Percentiles rank a stretch among this genome's conserved stretches.
phyloP scores from a whole-genome alignment of 2,329 filamentous ascomycete genomes.

The Verticillium alfalfae region DNA sequence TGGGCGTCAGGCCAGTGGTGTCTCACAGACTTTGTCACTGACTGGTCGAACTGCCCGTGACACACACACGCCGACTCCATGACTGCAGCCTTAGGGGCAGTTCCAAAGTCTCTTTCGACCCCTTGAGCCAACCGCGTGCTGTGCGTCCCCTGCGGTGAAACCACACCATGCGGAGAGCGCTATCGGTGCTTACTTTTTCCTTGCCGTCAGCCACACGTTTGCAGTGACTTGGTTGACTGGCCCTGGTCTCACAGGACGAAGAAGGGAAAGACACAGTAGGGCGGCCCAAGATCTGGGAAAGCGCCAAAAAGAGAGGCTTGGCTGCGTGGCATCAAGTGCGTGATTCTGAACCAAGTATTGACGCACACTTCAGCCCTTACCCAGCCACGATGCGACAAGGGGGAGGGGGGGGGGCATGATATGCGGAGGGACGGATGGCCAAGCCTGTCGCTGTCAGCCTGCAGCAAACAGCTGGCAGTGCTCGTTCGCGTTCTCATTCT shows the following conservation, averaged over 20 bases:
- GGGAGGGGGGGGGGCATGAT: neutral
- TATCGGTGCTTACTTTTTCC: neutral
- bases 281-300: neutral
- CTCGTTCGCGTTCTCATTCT: neutral
- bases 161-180: neutral
- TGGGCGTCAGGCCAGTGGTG: neutral
- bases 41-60: neutral
- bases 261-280: neutral
- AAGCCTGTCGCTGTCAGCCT: neutral
- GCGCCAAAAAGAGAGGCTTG: neutral
- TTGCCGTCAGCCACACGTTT: neutral
- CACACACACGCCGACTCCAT: neutral
- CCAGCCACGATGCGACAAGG: conserved; percentile 6
- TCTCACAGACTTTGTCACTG: neutral
- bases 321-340: neutral
- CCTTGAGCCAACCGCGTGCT: neutral
- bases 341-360: neutral
- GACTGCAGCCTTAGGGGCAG: neutral
- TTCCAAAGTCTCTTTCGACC: neutral
- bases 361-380: conserved; percentile 8
- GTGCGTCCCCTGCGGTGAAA: neutral
- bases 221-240: neutral
- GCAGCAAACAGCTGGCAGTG: neutral
- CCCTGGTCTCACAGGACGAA: neutral
- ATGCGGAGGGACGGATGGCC: neutral